These are phyloP conservation scores for Gelatoporia subvermispora DNA, from an alignment of 768 basidiomycete genomes.

Conservation along the genomic window DNA sequence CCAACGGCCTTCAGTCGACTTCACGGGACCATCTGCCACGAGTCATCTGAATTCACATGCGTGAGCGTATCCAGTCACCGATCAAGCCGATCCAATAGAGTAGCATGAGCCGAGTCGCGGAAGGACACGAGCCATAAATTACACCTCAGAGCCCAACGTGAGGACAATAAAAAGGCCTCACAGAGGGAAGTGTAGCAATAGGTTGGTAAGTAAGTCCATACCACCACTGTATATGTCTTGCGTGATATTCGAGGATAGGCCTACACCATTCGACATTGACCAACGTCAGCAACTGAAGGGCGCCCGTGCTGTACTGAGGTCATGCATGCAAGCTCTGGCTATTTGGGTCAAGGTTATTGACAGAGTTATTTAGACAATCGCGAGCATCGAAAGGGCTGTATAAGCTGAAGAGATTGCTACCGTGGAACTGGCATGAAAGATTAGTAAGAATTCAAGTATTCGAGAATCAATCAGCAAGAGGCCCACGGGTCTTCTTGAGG, in stretches of 20 bases:
- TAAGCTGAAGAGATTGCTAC: conserved; percentile 37
- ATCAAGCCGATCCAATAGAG: too few species aligned
- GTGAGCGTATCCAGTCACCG: too few species aligned
- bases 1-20: too few species aligned
- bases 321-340: conserved; percentile 30
- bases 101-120: too few species aligned
- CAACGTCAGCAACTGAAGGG: conserved; percentile 36
- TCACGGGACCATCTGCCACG: too few species aligned
- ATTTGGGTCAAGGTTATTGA: conserved; percentile 38
- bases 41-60: too few species aligned
- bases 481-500: too few species aligned
- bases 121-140: too few species aligned
- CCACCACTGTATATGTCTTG: conserved; percentile 40
- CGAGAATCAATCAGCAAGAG: too few species aligned
- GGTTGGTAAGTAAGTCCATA: conserved; percentile 20
- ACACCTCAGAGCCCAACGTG: too few species aligned
- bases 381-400: conserved; percentile 40
- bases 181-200: not conserved
- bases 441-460: too few species aligned
- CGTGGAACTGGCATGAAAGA: conserved; percentile 34
- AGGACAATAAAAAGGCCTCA: not conserved
- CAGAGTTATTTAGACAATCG: conserved; percentile 42
- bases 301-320: conserved; percentile 36
- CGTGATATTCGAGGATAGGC: conserved; percentile 28
- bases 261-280: conserved; percentile 32